A percentile compares a stretch with the other conserved stretches of the same genome.
Conservation (phyloP, 768 basidiomycete genomes). For the Boletus rubescentipes region DNA sequence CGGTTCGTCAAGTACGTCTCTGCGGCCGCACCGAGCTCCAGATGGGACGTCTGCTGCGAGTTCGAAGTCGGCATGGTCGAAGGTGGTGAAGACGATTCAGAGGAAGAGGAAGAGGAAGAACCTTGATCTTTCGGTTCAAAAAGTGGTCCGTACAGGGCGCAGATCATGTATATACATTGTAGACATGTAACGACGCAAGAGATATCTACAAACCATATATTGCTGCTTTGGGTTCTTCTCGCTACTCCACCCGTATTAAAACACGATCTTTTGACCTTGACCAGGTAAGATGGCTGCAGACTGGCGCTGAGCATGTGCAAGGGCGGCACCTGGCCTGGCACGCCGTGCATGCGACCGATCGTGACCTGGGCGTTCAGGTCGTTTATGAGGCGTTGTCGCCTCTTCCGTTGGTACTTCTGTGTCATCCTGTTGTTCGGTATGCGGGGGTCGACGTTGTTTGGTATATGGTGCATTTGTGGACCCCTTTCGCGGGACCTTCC, state of each 20-base stretch:
- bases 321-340: slow-evolving; percentile 74
- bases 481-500: slow-evolving; percentile 7
- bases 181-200: neutral
- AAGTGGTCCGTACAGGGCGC: neutral
- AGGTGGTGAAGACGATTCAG: slow-evolving; percentile 40
- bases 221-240: no score
- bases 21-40: slow-evolving; percentile 81
- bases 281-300: slow-evolving; percentile 66
- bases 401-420: neutral
- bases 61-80: slow-evolving; percentile 86
- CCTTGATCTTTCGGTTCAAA: slow-evolving; percentile 2
- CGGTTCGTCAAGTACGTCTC: slow-evolving; percentile 95
- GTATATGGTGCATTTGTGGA: neutral
- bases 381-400: neutral
- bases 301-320: slow-evolving; percentile 75
- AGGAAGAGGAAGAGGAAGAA: slow-evolving; percentile 36
- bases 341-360: slow-evolving; percentile 36
- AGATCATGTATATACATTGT: neutral
- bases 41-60: slow-evolving; percentile 93
- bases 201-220: neutral
- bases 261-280: slow-evolving; percentile 71
- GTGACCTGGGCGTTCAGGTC: slow-evolving; percentile 10
- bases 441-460: slow-evolving; percentile 5
- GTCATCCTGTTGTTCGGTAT: slow-evolving; percentile 4
- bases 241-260: slow-evolving; percentile 36